Evolutionary conservation across 2,329 filamentous ascomycete genomes (phyloP), one percentile per base, ranked within the genome.

Genomic region (Emmonsiellopsis sp.): DNA sequence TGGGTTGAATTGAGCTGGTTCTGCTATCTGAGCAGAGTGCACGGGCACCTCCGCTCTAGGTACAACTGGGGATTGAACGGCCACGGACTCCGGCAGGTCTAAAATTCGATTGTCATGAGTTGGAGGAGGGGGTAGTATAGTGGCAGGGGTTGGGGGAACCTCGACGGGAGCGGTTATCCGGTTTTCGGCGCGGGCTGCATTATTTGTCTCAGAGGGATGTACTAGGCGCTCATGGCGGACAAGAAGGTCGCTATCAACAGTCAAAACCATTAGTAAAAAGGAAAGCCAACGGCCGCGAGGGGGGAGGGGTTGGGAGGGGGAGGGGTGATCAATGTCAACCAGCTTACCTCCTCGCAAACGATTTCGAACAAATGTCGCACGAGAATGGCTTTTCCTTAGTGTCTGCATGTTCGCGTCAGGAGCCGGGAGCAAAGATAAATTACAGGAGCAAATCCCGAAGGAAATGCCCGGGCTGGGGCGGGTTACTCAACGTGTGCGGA

Each of bases 361-460:
- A 74, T 60, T 76, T 76, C 56, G 69, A 69, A 60, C 73, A 76
- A 48, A 75, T 73, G 45, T 76, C 73, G 64, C 73, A 76, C 54
- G 73, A 72, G 57, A 76, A 76, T 9, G 73, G 73, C 55, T 76
- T 76, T 59, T 76, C 73, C 59, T 76, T 76, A 20, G 73, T 76
- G 62, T 76, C 71, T 73, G 59, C 56, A 61, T 51, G 55, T 46
- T 58, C 52, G 55, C 42, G 60, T 67, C 63, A 69, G 63, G 43
- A 41, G 50, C 40, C 41, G 30, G 16, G 46, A 26, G 49, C 49
- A 34, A n/a, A 54, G 32, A 34, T 38, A 52, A 35, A 31, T 31
- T 55, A 50, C 54, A 50, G 20, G 35, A 34, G 35, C 32, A 57
- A 37, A 30, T 16, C 40, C 31, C 8, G 41, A 43, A 30, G 32